These are phyloP conservation scores for Metschnikowia gruessii DNA, from an alignment of 805 yeast species.

Conservation along the genomic window DNA sequence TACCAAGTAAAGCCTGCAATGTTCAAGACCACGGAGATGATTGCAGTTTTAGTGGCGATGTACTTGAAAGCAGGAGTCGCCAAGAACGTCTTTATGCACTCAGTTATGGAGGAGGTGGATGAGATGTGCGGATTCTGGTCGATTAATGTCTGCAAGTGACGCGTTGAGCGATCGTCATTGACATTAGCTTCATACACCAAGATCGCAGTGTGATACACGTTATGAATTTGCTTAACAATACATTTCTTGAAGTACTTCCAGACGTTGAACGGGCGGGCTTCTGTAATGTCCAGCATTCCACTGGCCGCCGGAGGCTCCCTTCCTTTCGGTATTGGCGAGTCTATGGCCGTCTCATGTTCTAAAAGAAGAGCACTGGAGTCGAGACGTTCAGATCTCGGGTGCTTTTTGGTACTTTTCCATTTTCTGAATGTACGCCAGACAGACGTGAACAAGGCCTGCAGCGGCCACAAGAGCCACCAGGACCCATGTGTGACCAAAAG, in stretches of 20 bases:
- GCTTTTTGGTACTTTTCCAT: constrained; percentile 16
- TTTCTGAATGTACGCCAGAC: constrained; percentile 41
- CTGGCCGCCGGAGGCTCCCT: constrained; percentile 12
- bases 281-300: neutral
- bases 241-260: constrained; percentile 34
- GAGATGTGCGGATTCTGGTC: constrained; percentile 38
- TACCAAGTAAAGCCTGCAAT: constrained; percentile 85
- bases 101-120: constrained; percentile 29
- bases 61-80: constrained; percentile 48
- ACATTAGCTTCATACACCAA: constrained; percentile 42
- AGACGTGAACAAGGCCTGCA: constrained; percentile 54
- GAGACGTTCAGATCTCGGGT: constrained; percentile 27
- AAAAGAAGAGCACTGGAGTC: constrained; percentile 31
- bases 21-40: constrained; percentile 58
- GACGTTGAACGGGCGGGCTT: constrained; percentile 14
- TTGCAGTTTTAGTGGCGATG: constrained; percentile 40
- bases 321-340: constrained; percentile 4
- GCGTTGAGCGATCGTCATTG: constrained; percentile 33
- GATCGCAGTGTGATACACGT: constrained; percentile 43
- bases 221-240: constrained; percentile 42
- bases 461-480: constrained; percentile 73
- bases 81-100: constrained; percentile 36
- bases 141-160: constrained; percentile 33
- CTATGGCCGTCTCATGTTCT: constrained; percentile 18
- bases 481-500: constrained; percentile 72